Evolutionary conservation across 169 alveolate species (phyloP).

Genomic region (Eimeria necatrix): DNA sequence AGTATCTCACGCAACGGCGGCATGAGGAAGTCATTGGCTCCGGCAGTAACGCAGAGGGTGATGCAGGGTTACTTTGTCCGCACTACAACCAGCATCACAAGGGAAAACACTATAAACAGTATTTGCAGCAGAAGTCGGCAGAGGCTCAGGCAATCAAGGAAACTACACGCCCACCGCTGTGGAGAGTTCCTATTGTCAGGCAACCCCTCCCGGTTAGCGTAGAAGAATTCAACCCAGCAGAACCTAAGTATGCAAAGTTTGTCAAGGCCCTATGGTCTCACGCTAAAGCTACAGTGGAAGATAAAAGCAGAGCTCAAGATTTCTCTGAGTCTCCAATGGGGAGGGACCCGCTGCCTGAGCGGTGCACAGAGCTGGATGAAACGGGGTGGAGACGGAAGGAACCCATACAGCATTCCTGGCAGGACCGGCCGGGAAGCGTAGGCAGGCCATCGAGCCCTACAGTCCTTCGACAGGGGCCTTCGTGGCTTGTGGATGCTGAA

Average conservation of each 20-base stretch:
- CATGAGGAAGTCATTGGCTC: not conserved
- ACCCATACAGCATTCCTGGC: constrained; percentile 30
- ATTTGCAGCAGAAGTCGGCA: constrained; percentile 3
- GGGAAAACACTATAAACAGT: constrained; percentile 36
- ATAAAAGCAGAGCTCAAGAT: not conserved
- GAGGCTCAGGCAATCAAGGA: not conserved
- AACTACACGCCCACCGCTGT: constrained; percentile 38
- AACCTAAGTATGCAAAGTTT: constrained; percentile 4
- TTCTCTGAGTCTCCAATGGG: constrained; percentile 46
- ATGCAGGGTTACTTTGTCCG: not conserved
- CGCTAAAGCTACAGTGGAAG: constrained; percentile 50
- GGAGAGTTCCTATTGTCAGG: constrained; percentile 75
- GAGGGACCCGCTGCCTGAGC: constrained; percentile 7
- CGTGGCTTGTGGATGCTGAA: constrained; percentile 55
- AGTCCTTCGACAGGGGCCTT: constrained; percentile 7
- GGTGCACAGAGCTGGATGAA: constrained; percentile 60
- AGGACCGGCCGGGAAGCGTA: constrained; percentile 49
- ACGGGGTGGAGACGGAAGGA: constrained; percentile 57
- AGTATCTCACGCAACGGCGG: not conserved
- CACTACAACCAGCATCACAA: constrained; percentile 49
- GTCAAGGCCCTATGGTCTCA: constrained; percentile 74
- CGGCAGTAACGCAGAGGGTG: constrained; percentile 1
- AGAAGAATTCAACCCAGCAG: constrained; percentile 73
- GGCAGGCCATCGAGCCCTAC: constrained; percentile 52
- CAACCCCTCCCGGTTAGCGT: constrained; percentile 74